Evolutionary conservation across 805 yeast genomes (phyloP).

Genomic region (Pichia cephalocereana): DNA sequence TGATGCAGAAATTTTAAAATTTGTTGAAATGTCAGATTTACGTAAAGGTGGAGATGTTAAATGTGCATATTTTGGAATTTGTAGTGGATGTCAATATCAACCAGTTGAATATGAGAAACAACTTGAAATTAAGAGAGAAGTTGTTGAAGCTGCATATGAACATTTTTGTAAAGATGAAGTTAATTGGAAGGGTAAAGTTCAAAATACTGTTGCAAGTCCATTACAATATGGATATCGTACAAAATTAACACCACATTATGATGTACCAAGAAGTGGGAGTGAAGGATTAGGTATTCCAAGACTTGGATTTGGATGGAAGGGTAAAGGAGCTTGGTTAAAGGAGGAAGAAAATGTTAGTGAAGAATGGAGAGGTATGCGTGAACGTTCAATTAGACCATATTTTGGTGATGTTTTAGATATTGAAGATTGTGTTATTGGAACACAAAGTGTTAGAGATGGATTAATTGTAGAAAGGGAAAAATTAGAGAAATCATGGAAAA

Average conservation of each 20-base stretch:
- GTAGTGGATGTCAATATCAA: conserved; percentile 95
- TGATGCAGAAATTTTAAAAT: conserved; percentile 60
- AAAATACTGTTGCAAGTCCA: conserved; percentile 53
- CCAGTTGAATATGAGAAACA: conserved; percentile 66
- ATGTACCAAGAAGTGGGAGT: conserved; percentile 13
- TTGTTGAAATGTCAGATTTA: conserved; percentile 26
- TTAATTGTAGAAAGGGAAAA: conserved; percentile 56
- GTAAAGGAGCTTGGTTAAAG: conserved; percentile 51
- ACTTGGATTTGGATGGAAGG: conserved; percentile 84
- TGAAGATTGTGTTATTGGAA: conserved; percentile 90
- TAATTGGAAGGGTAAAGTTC: conserved; percentile 30
- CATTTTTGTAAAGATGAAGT: conserved; percentile 39
- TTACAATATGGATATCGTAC: conserved; percentile 72
- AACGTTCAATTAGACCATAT: conserved; percentile 16
- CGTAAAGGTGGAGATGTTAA: not conserved
- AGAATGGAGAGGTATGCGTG: conserved; percentile 6
- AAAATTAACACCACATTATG: conserved; percentile 91
- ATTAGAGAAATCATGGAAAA: conserved; percentile 32
- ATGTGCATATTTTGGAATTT: conserved; percentile 85
- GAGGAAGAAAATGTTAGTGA: not conserved
- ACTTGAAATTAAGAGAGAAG: conserved; percentile 58
- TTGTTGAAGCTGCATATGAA: conserved; percentile 73
- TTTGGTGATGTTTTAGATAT: conserved; percentile 80
- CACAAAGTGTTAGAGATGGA: conserved; percentile 66
- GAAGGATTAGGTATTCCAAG: conserved; percentile 38